These are phyloP conservation scores for Suillus cothurnatus DNA, from an alignment of 768 basidiomycete species.

Conservation along the genomic window DNA sequence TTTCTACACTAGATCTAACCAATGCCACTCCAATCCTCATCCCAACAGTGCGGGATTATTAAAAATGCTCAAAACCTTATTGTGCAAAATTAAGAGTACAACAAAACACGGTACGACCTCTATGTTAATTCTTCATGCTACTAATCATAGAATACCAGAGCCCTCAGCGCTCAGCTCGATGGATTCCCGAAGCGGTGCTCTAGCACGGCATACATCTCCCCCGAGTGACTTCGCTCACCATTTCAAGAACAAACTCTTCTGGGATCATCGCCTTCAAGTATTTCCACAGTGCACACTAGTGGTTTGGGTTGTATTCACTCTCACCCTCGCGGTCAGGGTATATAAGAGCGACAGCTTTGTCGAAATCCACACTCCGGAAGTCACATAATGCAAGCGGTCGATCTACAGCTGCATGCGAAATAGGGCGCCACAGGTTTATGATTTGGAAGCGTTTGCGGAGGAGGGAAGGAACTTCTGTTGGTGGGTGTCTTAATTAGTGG, in stretches of 20 bases:
- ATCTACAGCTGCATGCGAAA: conserved; percentile 44
- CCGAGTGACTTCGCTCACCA: conserved; percentile 35
- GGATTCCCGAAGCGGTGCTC: too few relatives aligned
- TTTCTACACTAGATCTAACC: too few relatives aligned
- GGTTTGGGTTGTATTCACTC: conserved; percentile 40
- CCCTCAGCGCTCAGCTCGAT: too few relatives aligned
- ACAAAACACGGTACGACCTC: too few relatives aligned
- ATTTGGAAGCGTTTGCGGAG: conserved; percentile 52
- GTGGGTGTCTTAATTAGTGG: too few relatives aligned
- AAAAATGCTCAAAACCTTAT: too few relatives aligned
- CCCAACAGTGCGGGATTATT: too few relatives aligned
- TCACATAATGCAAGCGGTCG: conserved; percentile 53
- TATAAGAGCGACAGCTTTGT: conserved; percentile 38
- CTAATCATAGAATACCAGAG: too few relatives aligned
- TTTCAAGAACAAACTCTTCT: conserved; percentile 49
- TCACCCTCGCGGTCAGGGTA: conserved; percentile 49
- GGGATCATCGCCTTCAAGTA: conserved; percentile 45
- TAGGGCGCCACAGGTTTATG: conserved; percentile 58
- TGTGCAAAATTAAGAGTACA: too few relatives aligned
- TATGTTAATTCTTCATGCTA: too few relatives aligned
- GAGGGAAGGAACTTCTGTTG: conserved; percentile 39
- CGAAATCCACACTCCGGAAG: conserved; percentile 41
- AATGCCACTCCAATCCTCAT: too few relatives aligned
- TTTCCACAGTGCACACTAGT: conserved; percentile 51
- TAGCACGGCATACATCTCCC: too few relatives aligned